Evolutionary conservation across 1,284 basidiomycete species (phyloP).

Genomic region (Cryptococcus sp.): DNA sequence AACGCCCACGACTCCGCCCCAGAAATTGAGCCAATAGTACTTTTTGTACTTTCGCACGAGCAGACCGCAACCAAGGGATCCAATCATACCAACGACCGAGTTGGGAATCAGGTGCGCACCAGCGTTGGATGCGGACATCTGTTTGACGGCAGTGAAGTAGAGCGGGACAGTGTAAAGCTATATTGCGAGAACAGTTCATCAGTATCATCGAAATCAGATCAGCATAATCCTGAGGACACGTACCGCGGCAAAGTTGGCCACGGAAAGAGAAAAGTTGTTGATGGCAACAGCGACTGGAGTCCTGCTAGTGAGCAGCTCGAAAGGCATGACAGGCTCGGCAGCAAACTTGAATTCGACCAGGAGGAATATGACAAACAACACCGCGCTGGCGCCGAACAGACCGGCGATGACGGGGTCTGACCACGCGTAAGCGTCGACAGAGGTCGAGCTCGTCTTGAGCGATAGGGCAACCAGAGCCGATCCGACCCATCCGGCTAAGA

Average conservation of each 20-base stretch:
- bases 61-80: constrained; percentile 82
- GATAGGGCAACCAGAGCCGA: constrained; percentile 73
- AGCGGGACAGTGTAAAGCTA: constrained; percentile 84
- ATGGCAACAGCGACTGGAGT: constrained; percentile 78
- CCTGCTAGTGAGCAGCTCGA: constrained; percentile 64
- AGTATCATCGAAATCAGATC: constrained; percentile 5
- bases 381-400: constrained; percentile 62
- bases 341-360: constrained; percentile 72
- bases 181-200: not conserved
- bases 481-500: constrained; percentile 73
- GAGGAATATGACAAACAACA: constrained; percentile 65
- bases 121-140: constrained; percentile 69
- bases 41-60: constrained; percentile 79
- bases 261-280: constrained; percentile 65
- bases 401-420: constrained; percentile 67
- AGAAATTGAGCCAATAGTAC: constrained; percentile 63
- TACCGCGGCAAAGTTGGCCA: constrained; percentile 77
- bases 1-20: constrained; percentile 27
- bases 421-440: constrained; percentile 57
- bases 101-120: constrained; percentile 85
- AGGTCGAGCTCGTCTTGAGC: constrained; percentile 63
- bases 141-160: constrained; percentile 82
- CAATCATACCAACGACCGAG: constrained; percentile 75
- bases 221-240: constrained; percentile 35
- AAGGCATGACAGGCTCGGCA: constrained; percentile 79